Evolutionary conservation across 306 rosid genomes (phyloP).

Genomic region (Medicago ruthenica): DNA sequence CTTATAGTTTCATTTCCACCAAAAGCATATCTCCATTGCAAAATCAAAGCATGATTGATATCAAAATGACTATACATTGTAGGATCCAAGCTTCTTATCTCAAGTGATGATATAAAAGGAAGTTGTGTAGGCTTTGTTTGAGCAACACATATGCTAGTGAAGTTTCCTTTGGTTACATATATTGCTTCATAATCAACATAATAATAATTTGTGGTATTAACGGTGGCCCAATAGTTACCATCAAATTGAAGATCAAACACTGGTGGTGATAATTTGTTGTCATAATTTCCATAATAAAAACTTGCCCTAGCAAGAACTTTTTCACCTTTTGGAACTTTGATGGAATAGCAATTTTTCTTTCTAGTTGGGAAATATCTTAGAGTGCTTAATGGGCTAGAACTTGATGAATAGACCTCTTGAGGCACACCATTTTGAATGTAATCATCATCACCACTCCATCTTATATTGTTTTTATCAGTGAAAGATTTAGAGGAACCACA

Average conservation of each 20-base stretch:
- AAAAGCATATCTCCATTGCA: slow-evolving; percentile 45
- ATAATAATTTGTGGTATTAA: slow-evolving; percentile 40
- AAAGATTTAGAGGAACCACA: slow-evolving; percentile 49
- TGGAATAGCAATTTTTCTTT: slow-evolving; percentile 53
- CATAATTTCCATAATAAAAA: slow-evolving; percentile 59
- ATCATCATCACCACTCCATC: slow-evolving; percentile 51
- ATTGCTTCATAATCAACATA: slow-evolving; percentile 42
- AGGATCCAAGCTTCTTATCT: slow-evolving; percentile 49
- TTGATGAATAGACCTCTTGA: background rate
- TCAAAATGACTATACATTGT: slow-evolving; percentile 48
- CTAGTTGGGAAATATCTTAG: slow-evolving; percentile 51
- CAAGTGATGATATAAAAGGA: slow-evolving; percentile 59
- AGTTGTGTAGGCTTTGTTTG: slow-evolving; percentile 51
- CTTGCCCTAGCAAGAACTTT: slow-evolving; percentile 55
- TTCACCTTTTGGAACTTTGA: slow-evolving; percentile 46
- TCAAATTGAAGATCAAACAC: slow-evolving; percentile 54
- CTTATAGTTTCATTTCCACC: slow-evolving; percentile 47
- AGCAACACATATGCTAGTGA: slow-evolving; percentile 56
- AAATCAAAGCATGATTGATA: slow-evolving; percentile 40
- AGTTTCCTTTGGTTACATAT: slow-evolving; percentile 44
- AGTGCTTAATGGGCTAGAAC: slow-evolving; percentile 40
- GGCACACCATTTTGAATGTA: slow-evolving; percentile 46
- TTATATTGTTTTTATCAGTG: slow-evolving; percentile 43
- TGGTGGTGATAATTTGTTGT: slow-evolving; percentile 52
- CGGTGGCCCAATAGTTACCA: slow-evolving; percentile 48